Conservation (phyloP, 139 green algal genomes). For the Chlorella sp. region DNA sequence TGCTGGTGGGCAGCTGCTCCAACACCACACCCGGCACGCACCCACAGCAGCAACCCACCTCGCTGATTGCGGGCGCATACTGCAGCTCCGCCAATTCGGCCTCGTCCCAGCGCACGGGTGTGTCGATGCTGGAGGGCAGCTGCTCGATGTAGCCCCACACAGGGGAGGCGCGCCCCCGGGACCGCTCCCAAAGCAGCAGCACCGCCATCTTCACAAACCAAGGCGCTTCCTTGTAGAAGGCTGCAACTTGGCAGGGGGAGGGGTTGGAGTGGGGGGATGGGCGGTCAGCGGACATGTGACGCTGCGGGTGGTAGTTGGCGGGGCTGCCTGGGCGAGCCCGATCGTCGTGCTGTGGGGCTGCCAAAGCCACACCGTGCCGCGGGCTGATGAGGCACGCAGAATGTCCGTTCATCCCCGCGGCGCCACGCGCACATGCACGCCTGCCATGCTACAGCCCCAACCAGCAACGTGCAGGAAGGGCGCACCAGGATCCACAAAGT, state of each 20-base stretch:
- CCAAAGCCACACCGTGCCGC: too few species aligned
- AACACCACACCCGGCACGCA: background rate
- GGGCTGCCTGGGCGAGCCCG: too few species aligned
- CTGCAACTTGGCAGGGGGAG: background rate
- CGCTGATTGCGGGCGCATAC: slow-evolving; percentile 62
- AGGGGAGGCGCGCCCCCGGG: slow-evolving; percentile 37
- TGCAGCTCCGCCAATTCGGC: slow-evolving; percentile 67
- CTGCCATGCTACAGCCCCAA: too few species aligned
- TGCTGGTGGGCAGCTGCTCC: background rate
- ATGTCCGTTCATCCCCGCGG: too few species aligned
- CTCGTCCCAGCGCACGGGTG: slow-evolving; percentile 70
- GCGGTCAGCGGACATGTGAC: too few species aligned
- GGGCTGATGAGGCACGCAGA: too few species aligned
- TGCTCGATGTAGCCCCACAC: slow-evolving; percentile 68
- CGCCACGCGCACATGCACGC: too few species aligned
- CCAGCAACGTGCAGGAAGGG: too few species aligned
- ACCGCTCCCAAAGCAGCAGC: slow-evolving; percentile 72
- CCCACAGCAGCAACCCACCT: slow-evolving; percentile 43
- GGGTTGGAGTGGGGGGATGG: background rate
- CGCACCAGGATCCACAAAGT: slow-evolving; percentile 36
- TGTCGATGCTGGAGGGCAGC: slow-evolving; percentile 69
- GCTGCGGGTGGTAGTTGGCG: too few species aligned
- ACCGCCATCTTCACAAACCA: slow-evolving; percentile 74
- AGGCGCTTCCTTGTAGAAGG: slow-evolving; percentile 59
- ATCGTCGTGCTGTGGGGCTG: too few species aligned